These are phyloP conservation scores for Ophiostoma sp. DNA, from an alignment of 2,329 filamentous ascomycete genomes.

Conservation along the genomic window DNA sequence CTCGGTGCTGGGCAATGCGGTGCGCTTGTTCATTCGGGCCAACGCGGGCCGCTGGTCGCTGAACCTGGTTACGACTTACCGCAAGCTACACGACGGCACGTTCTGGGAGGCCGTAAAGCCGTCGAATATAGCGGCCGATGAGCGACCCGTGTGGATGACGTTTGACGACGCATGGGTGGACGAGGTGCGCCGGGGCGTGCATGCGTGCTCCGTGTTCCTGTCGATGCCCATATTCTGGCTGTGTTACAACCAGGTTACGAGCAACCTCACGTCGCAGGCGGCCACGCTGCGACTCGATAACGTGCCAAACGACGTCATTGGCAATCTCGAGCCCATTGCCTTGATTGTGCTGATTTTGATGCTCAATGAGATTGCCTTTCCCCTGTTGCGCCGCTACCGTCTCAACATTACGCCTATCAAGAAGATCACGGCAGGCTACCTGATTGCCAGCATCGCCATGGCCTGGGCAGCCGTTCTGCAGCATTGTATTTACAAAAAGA, in stretches of 20 bases:
- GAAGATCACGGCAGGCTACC: slow-evolving; percentile 66
- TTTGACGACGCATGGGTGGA: slow-evolving; percentile 82
- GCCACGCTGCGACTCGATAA: slow-evolving; percentile 61
- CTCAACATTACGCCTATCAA: slow-evolving; percentile 64
- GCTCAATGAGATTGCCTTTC: slow-evolving; percentile 46
- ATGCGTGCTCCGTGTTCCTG: slow-evolving; percentile 65
- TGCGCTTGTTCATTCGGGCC: slow-evolving; percentile 39
- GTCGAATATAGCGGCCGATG: slow-evolving; percentile 20
- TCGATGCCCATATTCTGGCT: slow-evolving; percentile 51
- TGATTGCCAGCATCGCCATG: slow-evolving; percentile 58
- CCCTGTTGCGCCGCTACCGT: slow-evolving; percentile 55
- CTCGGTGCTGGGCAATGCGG: slow-evolving; percentile 54
- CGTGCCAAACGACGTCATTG: slow-evolving; percentile 70
- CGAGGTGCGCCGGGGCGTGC: slow-evolving; percentile 64
- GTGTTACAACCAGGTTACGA: slow-evolving; percentile 55
- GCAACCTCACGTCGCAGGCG: slow-evolving; percentile 59
- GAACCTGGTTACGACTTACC: slow-evolving; percentile 21
- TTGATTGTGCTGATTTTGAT: slow-evolving; percentile 48
- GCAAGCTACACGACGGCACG: slow-evolving; percentile 23
- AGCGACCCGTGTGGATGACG: slow-evolving; percentile 36
- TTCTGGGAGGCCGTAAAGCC: slow-evolving; percentile 27
- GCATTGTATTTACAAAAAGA: slow-evolving; percentile 58
- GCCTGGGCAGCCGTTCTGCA: slow-evolving; percentile 52
- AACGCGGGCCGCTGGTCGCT: slow-evolving; percentile 23
- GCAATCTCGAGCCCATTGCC: slow-evolving; percentile 69